Conservation (phyloP, 306 rosid species). For the Trichosanthes truncata region DNA sequence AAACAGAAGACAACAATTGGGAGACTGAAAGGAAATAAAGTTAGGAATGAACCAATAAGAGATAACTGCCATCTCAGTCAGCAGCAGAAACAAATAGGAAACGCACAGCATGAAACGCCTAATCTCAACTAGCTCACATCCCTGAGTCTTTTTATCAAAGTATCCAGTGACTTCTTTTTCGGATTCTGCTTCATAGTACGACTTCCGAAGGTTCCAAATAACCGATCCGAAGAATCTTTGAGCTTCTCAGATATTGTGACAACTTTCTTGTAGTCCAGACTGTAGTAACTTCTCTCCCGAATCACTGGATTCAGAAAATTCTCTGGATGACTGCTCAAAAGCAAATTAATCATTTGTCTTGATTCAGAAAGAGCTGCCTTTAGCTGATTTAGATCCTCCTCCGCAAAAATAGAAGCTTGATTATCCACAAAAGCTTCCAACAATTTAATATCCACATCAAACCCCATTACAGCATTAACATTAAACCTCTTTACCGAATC, state of each 20-base stretch:
- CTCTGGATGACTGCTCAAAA: conserved; percentile 83
- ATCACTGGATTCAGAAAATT: conserved; percentile 87
- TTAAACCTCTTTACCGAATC: conserved; percentile 81
- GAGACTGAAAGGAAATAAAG: conserved; percentile 27
- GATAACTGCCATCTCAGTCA: conserved; percentile 33
- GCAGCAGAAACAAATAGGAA: conserved; percentile 23
- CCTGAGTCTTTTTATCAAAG: conserved; percentile 78
- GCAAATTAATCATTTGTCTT: conserved; percentile 77
- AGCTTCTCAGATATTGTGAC: conserved; percentile 71
- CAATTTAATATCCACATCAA: conserved; percentile 71
- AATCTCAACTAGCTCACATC: conserved; percentile 60
- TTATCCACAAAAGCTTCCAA: conserved; percentile 90
- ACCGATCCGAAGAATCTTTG: conserved; percentile 82
- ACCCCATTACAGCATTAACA: conserved; percentile 55
- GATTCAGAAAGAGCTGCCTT: conserved; percentile 62
- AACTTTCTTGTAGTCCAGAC: conserved; percentile 79
- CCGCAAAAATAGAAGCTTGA: conserved; percentile 57
- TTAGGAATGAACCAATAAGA: conserved; percentile 28
- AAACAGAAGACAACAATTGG: conserved; percentile 22
- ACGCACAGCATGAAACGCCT: conserved; percentile 21
- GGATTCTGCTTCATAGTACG: conserved; percentile 88
- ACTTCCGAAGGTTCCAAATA: conserved; percentile 86
- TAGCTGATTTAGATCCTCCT: conserved; percentile 68
- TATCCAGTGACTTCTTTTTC: conserved; percentile 77
- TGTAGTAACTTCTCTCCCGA: conserved; percentile 82